These are phyloP conservation scores for Wickerhamiella australiensis DNA, from an alignment of 805 yeast genomes.

Conservation along the genomic window DNA sequence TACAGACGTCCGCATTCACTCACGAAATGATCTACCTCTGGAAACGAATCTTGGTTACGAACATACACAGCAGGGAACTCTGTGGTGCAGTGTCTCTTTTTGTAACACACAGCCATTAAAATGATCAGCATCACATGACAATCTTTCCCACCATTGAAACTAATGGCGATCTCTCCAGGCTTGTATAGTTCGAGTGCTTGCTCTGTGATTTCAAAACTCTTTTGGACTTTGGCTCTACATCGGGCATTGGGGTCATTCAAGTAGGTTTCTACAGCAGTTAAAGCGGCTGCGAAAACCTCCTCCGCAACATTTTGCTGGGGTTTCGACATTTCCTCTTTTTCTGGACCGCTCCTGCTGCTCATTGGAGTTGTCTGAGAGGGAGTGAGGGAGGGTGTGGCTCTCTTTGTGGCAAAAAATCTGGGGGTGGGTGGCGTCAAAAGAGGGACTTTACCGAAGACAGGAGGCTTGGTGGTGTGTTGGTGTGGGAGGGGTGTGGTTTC, in stretches of 20 bases:
- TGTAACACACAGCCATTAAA: constrained; percentile 41
- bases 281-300: constrained; percentile 1
- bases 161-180: constrained; percentile 39
- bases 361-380: neutral
- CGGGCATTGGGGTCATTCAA: neutral
- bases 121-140: constrained; percentile 79
- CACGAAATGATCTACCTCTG: constrained; percentile 58
- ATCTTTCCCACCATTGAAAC: constrained; percentile 95
- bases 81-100: constrained; percentile 7
- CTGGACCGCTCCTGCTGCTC: neutral
- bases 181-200: constrained; percentile 22
- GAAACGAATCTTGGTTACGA: constrained; percentile 60
- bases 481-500: neutral
- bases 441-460: neutral
- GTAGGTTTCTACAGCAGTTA: neutral
- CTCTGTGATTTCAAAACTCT: constrained; percentile 22
- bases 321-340: neutral
- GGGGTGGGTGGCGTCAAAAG: neutral
- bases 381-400: too few relatives aligned
- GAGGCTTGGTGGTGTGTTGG: too few relatives aligned
- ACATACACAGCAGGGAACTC: constrained; percentile 49
- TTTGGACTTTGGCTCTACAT: constrained; percentile 17
- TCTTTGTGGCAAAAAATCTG: neutral
- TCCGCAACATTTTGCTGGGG: neutral
- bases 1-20: constrained; percentile 41